phyloP scores from a whole-genome alignment of 2,329 filamentous ascomycete species.

The Sporothrix curviconia region DNA sequence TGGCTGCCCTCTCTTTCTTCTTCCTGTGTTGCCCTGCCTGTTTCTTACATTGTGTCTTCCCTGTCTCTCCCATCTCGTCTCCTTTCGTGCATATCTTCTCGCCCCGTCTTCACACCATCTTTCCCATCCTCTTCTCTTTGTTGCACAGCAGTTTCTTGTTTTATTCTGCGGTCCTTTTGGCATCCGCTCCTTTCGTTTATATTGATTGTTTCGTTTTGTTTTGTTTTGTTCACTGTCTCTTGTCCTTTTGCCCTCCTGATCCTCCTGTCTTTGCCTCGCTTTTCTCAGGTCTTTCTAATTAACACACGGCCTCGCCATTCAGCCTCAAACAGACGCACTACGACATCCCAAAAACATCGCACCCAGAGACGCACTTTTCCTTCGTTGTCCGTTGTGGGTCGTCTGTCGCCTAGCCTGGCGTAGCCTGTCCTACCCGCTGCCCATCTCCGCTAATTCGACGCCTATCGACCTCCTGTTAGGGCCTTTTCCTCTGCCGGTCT shows the following conservation, averaged over 20 bases:
- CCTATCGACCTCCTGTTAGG: too few species aligned
- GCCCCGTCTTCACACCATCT: neutral
- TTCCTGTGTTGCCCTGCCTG: too few species aligned
- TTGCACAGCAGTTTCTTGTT: neutral
- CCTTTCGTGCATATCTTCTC: neutral
- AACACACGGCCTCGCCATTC: neutral
- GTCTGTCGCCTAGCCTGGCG: neutral
- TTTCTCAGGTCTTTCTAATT: neutral
- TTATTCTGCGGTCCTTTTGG: too few species aligned
- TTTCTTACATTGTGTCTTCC: neutral
- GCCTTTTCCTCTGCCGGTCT: neutral
- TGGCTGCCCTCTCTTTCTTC: too few species aligned
- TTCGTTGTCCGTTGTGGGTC: neutral
- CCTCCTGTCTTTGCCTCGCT: neutral
- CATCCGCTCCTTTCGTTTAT: neutral
- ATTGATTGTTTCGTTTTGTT: neutral
- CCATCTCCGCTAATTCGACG: too few species aligned
- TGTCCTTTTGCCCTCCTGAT: neutral
- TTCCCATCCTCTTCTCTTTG: neutral
- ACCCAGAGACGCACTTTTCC: neutral
- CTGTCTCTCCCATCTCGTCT: neutral
- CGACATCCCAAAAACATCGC: neutral
- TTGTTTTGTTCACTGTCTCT: neutral
- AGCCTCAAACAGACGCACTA: neutral
- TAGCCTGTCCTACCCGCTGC: neutral